phyloP scores from a whole-genome alignment of 345 rosid genomes.

The Eucalyptus dawsonii region DNA sequence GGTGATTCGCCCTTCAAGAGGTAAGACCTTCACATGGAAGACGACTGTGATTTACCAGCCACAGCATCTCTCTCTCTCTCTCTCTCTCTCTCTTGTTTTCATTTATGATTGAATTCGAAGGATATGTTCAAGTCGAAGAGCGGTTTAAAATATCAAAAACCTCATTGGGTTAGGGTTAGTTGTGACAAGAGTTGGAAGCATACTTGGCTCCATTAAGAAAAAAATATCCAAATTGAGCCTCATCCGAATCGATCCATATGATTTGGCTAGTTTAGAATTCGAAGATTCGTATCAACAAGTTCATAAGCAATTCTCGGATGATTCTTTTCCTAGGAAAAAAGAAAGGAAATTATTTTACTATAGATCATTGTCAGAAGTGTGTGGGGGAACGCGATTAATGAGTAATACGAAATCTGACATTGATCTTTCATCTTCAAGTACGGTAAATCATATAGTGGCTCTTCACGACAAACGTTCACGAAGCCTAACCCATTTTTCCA shows the following conservation, averaged over 20 bases:
- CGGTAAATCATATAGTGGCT: neutral
- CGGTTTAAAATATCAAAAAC: neutral
- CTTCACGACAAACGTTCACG: neutral
- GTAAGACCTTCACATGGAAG: neutral
- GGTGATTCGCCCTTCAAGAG: neutral
- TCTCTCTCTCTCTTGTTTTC: neutral
- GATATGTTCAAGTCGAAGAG: neutral
- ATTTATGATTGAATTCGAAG: neutral
- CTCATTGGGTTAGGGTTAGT: neutral
- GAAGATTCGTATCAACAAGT: neutral
- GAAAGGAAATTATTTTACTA: neutral
- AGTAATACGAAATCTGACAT: neutral
- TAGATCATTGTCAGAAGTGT: neutral
- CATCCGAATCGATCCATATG: neutral
- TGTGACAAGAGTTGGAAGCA: neutral
- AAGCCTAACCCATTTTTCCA: neutral
- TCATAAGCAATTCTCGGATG: neutral
- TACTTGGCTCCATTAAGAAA: neutral
- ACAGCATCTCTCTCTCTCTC: neutral
- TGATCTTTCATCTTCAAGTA: neutral
- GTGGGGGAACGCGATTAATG: neutral
- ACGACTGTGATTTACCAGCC: slow-evolving; percentile 7
- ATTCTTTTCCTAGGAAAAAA: neutral
- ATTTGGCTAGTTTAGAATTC: neutral
- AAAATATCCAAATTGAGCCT: neutral